phyloP scores from a whole-genome alignment of 768 basidiomycete genomes.

The Boletus vinaceobasis region DNA sequence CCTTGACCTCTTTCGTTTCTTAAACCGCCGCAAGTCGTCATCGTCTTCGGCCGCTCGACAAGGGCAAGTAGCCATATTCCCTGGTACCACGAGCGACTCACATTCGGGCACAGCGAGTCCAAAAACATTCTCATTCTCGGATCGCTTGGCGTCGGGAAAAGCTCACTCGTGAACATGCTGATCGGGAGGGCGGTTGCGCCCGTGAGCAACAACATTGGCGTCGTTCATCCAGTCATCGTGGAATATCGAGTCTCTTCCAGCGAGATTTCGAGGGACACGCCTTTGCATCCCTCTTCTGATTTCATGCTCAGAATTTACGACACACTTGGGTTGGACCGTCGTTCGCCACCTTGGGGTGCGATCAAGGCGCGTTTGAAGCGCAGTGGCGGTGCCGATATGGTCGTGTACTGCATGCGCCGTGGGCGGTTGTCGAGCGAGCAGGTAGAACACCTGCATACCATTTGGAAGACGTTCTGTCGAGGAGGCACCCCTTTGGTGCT shows the following conservation, averaged over 20 bases:
- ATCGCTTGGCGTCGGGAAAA: conserved; percentile 35
- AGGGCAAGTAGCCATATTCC: conserved; percentile 8
- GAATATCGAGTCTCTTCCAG: conserved; percentile 10
- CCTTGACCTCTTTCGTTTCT: not conserved
- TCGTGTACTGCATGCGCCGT: conserved; percentile 37
- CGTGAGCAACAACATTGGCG: conserved; percentile 21
- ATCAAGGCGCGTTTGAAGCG: conserved; percentile 14
- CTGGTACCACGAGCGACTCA: not conserved
- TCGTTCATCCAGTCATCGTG: conserved; percentile 10
- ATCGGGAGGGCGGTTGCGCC: conserved; percentile 22
- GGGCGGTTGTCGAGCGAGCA: conserved; percentile 33
- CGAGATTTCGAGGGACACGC: not conserved
- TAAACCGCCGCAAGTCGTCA: not conserved
- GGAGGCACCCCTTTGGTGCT: conserved; percentile 15
- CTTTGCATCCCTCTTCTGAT: not conserved
- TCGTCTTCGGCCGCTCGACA: not conserved
- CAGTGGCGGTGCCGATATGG: conserved; percentile 21
- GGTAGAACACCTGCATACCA: conserved; percentile 31
- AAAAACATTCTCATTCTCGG: conserved; percentile 22
- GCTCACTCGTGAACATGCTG: conserved; percentile 41
- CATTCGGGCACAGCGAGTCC: not conserved
- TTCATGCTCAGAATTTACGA: conserved; percentile 14
- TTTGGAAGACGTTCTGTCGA: conserved; percentile 18
- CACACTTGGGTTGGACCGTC: conserved; percentile 19
- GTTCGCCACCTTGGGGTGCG: conserved; percentile 10